phyloP scores from a whole-genome alignment of 257 asterid genomes.

The Leptodermis oblonga region DNA sequence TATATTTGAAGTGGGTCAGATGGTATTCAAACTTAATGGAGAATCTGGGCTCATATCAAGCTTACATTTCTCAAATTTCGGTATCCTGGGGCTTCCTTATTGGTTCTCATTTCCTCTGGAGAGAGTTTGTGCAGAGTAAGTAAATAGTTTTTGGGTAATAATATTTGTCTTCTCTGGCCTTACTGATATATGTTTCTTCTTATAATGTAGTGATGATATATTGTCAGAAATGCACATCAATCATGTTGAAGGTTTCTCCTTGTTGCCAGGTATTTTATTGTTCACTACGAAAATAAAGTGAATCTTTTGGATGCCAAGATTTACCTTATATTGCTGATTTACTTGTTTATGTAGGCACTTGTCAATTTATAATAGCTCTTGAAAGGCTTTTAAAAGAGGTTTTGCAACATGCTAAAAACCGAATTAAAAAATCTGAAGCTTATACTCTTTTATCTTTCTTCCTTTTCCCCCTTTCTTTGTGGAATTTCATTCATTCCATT shows the following conservation, averaged over 20 bases:
- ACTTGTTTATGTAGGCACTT: not conserved
- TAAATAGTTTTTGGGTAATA: constrained; percentile 1
- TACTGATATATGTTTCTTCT: constrained; percentile 14
- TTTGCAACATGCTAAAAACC: not conserved
- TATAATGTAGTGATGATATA: constrained; percentile 38
- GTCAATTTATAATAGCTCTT: not conserved
- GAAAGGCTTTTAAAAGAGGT: not conserved
- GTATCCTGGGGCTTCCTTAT: constrained; percentile 80
- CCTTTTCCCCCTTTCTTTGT: not conserved
- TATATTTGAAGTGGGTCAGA: constrained; percentile 69
- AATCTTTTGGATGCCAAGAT: not conserved
- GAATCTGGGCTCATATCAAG: constrained; percentile 48
- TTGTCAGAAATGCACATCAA: constrained; percentile 43
- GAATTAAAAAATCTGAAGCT: not conserved
- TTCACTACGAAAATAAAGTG: not conserved
- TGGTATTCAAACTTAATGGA: constrained; percentile 46
- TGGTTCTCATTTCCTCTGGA: constrained; percentile 76
- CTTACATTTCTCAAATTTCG: constrained; percentile 67
- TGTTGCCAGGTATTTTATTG: constrained; percentile 53
- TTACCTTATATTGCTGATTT: not conserved
- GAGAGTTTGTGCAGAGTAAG: constrained; percentile 60
- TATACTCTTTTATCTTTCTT: not conserved
- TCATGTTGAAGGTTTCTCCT: constrained; percentile 47
- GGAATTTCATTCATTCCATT: not conserved
- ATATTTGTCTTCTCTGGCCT: constrained; percentile 16